These are phyloP conservation scores for Thielaviopsis musarum DNA, from an alignment of 2,329 filamentous ascomycete genomes.

Conservation along the genomic window DNA sequence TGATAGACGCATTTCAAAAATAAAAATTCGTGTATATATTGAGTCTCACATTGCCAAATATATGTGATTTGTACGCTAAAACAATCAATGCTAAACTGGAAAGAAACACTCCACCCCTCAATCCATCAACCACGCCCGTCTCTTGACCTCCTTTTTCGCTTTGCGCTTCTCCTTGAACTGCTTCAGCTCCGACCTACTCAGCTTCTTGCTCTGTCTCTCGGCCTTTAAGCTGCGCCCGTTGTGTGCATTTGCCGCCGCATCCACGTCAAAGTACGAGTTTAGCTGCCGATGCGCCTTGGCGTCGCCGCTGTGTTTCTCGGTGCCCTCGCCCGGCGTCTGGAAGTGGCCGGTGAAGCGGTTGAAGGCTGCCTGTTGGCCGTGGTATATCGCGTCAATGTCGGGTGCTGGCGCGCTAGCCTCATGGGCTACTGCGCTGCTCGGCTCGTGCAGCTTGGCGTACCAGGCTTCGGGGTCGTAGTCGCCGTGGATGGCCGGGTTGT, in stretches of 20 bases:
- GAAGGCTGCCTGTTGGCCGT: slow-evolving; percentile 49
- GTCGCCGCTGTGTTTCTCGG: slow-evolving; percentile 70
- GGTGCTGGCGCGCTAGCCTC: slow-evolving; percentile 14
- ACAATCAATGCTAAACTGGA: not conserved
- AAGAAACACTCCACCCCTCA: slow-evolving; percentile 25
- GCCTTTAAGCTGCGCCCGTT: slow-evolving; percentile 83
- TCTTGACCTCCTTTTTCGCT: slow-evolving; percentile 86
- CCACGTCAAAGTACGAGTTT: slow-evolving; percentile 90
- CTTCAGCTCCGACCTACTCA: slow-evolving; percentile 74
- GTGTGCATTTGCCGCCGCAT: slow-evolving; percentile 80
- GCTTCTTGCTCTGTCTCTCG: slow-evolving; percentile 70
- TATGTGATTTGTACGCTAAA: not conserved
- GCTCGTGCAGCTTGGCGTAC: slow-evolving; percentile 50
- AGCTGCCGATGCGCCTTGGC: slow-evolving; percentile 78
- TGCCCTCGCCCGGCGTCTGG: slow-evolving; percentile 48
- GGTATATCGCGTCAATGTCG: slow-evolving; percentile 17
- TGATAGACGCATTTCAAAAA: not conserved
- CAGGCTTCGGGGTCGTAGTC: slow-evolving; percentile 93
- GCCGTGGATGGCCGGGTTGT: slow-evolving; percentile 91
- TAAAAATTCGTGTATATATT: slow-evolving; percentile 2
- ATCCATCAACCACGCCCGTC: slow-evolving; percentile 77
- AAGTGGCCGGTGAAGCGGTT: slow-evolving; percentile 81
- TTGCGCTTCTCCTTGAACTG: slow-evolving; percentile 79
- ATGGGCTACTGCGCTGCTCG: slow-evolving; percentile 16
- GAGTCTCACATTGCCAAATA: slow-evolving; percentile 1